These are phyloP conservation scores for Neurospora sp. DNA, from an alignment of 495 filamentous ascomycete species.

Conservation along the genomic window DNA sequence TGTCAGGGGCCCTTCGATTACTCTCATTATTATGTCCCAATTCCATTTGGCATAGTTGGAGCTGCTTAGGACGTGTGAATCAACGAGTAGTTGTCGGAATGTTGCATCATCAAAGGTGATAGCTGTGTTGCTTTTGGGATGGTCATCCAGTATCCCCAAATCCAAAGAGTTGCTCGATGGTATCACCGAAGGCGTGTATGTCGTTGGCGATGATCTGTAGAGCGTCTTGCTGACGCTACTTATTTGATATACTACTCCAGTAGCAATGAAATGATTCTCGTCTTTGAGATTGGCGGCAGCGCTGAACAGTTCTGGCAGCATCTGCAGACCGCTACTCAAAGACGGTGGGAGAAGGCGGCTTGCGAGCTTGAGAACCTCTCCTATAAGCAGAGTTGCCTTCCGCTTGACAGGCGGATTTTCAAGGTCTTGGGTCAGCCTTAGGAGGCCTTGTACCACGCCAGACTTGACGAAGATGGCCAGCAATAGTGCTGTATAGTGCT, in stretches of 20 bases:
- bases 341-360: conserved; percentile 70
- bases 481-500: conserved; percentile 87
- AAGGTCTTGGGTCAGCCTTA: conserved; percentile 60
- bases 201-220: conserved; percentile 58
- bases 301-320: conserved; percentile 71
- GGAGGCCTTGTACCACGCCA: conserved; percentile 68
- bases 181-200: conserved; percentile 25
- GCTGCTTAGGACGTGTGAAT: conserved; percentile 75
- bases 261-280: conserved; percentile 67
- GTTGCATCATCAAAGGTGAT: conserved; percentile 76
- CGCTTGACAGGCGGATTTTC: conserved; percentile 67
- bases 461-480: conserved; percentile 78
- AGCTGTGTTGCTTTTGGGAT: conserved; percentile 60
- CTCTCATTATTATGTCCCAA: conserved; percentile 81
- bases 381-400: conserved; percentile 82
- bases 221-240: conserved; percentile 93
- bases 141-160: conserved; percentile 42
- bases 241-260: conserved; percentile 88
- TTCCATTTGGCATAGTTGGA: conserved; percentile 92
- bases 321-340: conserved; percentile 71
- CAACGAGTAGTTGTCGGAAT: conserved; percentile 76
- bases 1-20: conserved; percentile 89
- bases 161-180: conserved; percentile 31
- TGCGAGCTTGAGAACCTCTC: conserved; percentile 81
- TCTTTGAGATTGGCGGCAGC: conserved; percentile 60